These are phyloP conservation scores for Xylaria cubensis DNA, from an alignment of 495 filamentous ascomycete species.

Conservation along the genomic window DNA sequence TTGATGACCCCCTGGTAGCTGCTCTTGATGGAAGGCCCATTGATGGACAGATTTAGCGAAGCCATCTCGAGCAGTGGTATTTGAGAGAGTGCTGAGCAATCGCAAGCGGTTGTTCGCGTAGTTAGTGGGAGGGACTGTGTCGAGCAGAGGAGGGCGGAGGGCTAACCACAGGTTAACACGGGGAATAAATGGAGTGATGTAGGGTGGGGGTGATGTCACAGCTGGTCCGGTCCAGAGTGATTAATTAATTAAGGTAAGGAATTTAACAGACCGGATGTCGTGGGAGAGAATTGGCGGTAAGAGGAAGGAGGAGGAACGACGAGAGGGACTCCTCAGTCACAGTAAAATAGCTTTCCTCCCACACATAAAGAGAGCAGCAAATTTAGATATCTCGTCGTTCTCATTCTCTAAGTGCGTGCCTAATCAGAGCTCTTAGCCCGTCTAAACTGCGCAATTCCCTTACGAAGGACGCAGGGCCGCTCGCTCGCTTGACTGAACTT, in stretches of 20 bases:
- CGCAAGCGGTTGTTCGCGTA: slow-evolving; percentile 10
- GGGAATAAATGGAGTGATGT: slow-evolving; percentile 12
- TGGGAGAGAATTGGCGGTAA: background rate
- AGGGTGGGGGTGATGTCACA: slow-evolving; percentile 43
- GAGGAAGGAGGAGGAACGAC: background rate
- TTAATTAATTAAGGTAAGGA: slow-evolving; percentile 17
- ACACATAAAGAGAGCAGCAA: background rate
- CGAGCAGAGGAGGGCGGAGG: slow-evolving; percentile 13
- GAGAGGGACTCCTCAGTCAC: background rate
- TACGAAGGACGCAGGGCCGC: slow-evolving; percentile 23
- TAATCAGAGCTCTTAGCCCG: slow-evolving; percentile 1
- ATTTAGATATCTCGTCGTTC: slow-evolving; percentile 15
- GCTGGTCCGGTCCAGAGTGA: slow-evolving; percentile 21
- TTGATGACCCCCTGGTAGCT: slow-evolving; percentile 92
- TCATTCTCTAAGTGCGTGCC: background rate
- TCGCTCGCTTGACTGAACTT: slow-evolving; percentile 5
- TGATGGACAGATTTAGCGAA: slow-evolving; percentile 86
- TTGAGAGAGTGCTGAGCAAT: slow-evolving; percentile 8
- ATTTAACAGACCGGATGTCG: slow-evolving; percentile 18
- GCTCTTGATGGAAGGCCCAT: slow-evolving; percentile 88
- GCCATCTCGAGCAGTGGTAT: slow-evolving; percentile 66
- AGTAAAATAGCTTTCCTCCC: background rate
- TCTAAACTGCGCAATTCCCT: slow-evolving; percentile 13
- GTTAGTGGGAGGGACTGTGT: slow-evolving; percentile 9
- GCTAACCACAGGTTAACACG: background rate